These are phyloP conservation scores for Xylaria sp. DNA, from an alignment of 2,329 filamentous ascomycete species.

Conservation along the genomic window DNA sequence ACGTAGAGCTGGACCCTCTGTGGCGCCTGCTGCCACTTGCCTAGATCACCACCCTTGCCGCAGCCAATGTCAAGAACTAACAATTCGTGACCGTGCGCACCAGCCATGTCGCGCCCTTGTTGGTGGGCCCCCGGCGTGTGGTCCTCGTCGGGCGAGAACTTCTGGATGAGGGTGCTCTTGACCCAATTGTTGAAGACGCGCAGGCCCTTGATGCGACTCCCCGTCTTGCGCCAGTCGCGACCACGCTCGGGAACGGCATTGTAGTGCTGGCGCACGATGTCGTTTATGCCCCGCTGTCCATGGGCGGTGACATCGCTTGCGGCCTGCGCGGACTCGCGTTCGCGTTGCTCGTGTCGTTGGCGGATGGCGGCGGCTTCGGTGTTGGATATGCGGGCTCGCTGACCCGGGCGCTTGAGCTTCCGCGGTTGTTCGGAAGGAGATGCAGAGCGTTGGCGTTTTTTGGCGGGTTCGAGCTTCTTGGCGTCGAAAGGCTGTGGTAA, in stretches of 20 bases:
- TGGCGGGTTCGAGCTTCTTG: slow-evolving; percentile 61
- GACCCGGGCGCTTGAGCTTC: slow-evolving; percentile 72
- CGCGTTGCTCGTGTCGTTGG: slow-evolving; percentile 64
- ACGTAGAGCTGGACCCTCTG: slow-evolving; percentile 92
- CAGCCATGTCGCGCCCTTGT: slow-evolving; percentile 48
- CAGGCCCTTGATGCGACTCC: slow-evolving; percentile 93
- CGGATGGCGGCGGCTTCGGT: slow-evolving; percentile 71
- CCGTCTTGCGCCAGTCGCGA: slow-evolving; percentile 91
- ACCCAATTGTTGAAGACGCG: slow-evolving; percentile 98
- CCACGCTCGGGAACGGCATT: slow-evolving; percentile 94
- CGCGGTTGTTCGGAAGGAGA: slow-evolving; percentile 57
- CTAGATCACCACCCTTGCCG: slow-evolving; percentile 93
- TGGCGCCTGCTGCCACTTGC: slow-evolving; percentile 96
- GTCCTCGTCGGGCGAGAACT: slow-evolving; percentile 85
- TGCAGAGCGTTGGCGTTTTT: slow-evolving; percentile 61
- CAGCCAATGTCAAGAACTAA: slow-evolving; percentile 93
- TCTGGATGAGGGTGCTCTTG: slow-evolving; percentile 96
- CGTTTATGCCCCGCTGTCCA: slow-evolving; percentile 69
- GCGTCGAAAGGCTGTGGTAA: slow-evolving; percentile 67
- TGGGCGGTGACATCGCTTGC: slow-evolving; percentile 48
- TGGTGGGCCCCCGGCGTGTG: slow-evolving; percentile 66
- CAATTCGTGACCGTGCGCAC: slow-evolving; percentile 63
- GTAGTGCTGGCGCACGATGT: slow-evolving; percentile 92
- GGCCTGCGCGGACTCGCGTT: slow-evolving; percentile 48
- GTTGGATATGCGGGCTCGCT: slow-evolving; percentile 69